These are phyloP conservation scores for Zelonia costaricensis DNA, from an alignment of 208 protist genomes.

Conservation along the genomic window DNA sequence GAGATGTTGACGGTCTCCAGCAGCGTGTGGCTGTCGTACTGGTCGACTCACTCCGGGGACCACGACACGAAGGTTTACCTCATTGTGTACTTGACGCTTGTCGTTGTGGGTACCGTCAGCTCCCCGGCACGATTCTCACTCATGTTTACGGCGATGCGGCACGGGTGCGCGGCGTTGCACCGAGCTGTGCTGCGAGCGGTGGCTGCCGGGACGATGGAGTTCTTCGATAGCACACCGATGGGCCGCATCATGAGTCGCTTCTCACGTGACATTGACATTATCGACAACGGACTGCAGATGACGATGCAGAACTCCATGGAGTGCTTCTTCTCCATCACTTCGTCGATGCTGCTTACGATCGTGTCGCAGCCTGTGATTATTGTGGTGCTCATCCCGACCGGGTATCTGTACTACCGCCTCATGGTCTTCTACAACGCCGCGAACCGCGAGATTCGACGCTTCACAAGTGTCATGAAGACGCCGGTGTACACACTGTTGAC, in stretches of 20 bases:
- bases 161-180: conserved; percentile 51
- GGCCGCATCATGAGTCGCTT: conserved; percentile 97
- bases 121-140: conserved; percentile 38
- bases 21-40: conserved; percentile 75
- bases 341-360: conserved; percentile 50
- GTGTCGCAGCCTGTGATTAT: conserved; percentile 52
- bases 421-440: conserved; percentile 87
- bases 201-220: conserved; percentile 61
- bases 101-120: conserved; percentile 32
- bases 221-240: conserved; percentile 95
- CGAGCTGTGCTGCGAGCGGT: conserved; percentile 53
- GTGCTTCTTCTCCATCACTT: conserved; percentile 55
- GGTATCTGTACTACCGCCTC: conserved; percentile 87
- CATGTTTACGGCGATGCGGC: conserved; percentile 37
- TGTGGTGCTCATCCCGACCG: conserved; percentile 47
- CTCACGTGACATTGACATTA: conserved; percentile 81
- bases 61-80: conserved; percentile 37
- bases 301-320: conserved; percentile 64
- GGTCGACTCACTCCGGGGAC: conserved; percentile 33
- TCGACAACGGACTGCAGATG: conserved; percentile 71
- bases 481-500: conserved; percentile 93
- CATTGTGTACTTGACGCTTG: conserved; percentile 42
- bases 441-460: conserved; percentile 86
- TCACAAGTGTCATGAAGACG: conserved; percentile 87
- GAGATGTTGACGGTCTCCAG: conserved; percentile 45